These are phyloP conservation scores for Amoebophrya sp. DNA, from an alignment of 169 alveolate species.

Conservation along the genomic window DNA sequence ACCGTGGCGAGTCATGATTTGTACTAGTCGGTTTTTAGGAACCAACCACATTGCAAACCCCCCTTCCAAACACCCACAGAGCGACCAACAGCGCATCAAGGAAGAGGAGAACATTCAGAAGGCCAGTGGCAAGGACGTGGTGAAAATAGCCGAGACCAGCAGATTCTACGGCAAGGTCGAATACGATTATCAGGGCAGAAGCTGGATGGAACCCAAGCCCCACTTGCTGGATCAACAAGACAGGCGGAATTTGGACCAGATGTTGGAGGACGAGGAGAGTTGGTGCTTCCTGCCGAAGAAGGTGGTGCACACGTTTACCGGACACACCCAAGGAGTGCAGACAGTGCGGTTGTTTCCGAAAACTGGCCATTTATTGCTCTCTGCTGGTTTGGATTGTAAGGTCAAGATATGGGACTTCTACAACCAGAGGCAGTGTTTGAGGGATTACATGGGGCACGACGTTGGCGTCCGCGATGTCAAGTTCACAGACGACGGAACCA, in stretches of 20 bases:
- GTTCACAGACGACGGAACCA: constrained; percentile 51
- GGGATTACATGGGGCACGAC: constrained; percentile 83
- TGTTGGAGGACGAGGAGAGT: neutral
- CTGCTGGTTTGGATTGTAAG: constrained; percentile 78
- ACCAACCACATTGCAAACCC: neutral
- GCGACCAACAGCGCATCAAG: neutral
- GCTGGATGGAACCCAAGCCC: constrained; percentile 45
- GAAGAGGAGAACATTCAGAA: neutral
- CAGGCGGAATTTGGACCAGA: neutral
- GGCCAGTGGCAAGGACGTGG: neutral
- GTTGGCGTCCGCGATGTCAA: constrained; percentile 82
- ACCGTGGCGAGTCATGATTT: neutral
- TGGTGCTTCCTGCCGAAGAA: constrained; percentile 44
- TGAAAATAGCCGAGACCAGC: neutral
- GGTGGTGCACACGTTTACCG: constrained; percentile 55
- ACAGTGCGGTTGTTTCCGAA: constrained; percentile 78
- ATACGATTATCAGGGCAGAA: constrained; percentile 52
- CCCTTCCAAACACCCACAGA: neutral
- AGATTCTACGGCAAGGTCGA: constrained; percentile 44
- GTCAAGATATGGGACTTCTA: constrained; percentile 81
- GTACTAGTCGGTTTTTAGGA: neutral
- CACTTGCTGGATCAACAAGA: neutral
- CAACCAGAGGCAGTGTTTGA: constrained; percentile 62
- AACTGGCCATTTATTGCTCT: constrained; percentile 78
- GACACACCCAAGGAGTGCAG: constrained; percentile 81